These are phyloP conservation scores for Handroanthus guayacan DNA, from an alignment of 257 asterid genomes.

Conservation along the genomic window DNA sequence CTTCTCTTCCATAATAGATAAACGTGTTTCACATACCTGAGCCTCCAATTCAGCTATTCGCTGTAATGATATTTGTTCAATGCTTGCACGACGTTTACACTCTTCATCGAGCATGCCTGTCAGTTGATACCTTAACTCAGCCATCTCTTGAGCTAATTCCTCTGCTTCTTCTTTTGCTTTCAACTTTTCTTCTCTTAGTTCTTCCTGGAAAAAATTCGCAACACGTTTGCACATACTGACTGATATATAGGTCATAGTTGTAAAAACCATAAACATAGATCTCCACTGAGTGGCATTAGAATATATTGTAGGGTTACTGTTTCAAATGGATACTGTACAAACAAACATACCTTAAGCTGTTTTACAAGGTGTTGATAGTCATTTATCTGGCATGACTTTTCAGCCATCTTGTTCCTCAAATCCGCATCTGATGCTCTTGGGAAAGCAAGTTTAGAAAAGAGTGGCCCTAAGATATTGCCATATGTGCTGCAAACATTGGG, in stretches of 20 bases:
- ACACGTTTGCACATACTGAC: slow-evolving; percentile 3
- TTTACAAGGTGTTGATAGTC: slow-evolving; percentile 63
- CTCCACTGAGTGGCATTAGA: background rate
- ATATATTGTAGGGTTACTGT: background rate
- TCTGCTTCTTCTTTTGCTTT: slow-evolving; percentile 95
- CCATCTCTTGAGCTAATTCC: slow-evolving; percentile 98
- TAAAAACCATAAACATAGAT: background rate
- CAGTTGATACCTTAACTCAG: slow-evolving; percentile 86
- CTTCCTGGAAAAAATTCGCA: slow-evolving; percentile 59
- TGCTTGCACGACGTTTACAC: slow-evolving; percentile 79
- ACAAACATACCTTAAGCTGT: slow-evolving; percentile 71
- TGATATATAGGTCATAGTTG: slow-evolving; percentile 1
- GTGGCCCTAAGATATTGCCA: slow-evolving; percentile 58
- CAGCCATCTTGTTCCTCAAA: slow-evolving; percentile 50
- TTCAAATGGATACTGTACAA: slow-evolving; percentile 4
- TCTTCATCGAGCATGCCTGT: slow-evolving; percentile 86
- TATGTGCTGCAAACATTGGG: slow-evolving; percentile 49
- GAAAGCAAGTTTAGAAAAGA: slow-evolving; percentile 46
- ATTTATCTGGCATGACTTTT: slow-evolving; percentile 60
- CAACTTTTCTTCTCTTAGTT: slow-evolving; percentile 64
- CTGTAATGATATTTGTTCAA: slow-evolving; percentile 79
- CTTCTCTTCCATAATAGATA: slow-evolving; percentile 16
- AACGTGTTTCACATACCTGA: slow-evolving; percentile 54
- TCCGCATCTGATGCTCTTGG: slow-evolving; percentile 55
- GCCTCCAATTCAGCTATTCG: slow-evolving; percentile 91